phyloP scores from a whole-genome alignment of 805 yeast species.

The Lipomyces sp. region DNA sequence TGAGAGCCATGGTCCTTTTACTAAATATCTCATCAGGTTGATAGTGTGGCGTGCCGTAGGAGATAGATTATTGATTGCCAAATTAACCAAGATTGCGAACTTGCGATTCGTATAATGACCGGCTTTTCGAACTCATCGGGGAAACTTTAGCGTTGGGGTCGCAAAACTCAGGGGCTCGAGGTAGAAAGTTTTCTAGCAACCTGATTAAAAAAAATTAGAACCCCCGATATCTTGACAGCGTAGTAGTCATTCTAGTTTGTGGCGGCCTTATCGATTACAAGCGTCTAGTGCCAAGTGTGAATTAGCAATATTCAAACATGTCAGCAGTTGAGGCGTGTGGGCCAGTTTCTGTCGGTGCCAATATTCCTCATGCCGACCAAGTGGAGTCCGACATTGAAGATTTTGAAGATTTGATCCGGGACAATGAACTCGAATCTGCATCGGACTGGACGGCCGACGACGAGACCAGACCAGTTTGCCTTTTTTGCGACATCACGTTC shows the following conservation, averaged over 20 bases:
- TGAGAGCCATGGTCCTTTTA: neutral
- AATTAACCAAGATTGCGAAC: neutral
- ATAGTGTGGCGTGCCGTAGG: neutral
- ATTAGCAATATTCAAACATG: neutral
- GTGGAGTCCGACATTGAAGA: constrained; percentile 33
- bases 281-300: neutral
- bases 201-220: neutral
- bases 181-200: neutral
- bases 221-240: neutral
- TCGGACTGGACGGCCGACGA: constrained; percentile 41
- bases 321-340: constrained; percentile 9
- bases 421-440: constrained; percentile 41
- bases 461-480: constrained; percentile 36
- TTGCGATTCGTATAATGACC: neutral
- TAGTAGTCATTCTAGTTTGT: neutral
- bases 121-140: neutral
- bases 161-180: neutral
- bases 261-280: neutral
- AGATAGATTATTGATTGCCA: neutral
- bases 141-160: neutral
- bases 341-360: neutral
- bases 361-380: too few relatives aligned
- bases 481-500: constrained; percentile 34
- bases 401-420: constrained; percentile 36
- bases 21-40: neutral